Evolutionary conservation across 78 protist genomes (phyloP), one percentile per base, ranked within the genome.

Genomic region (Neovahlkampfia damariscottae): DNA sequence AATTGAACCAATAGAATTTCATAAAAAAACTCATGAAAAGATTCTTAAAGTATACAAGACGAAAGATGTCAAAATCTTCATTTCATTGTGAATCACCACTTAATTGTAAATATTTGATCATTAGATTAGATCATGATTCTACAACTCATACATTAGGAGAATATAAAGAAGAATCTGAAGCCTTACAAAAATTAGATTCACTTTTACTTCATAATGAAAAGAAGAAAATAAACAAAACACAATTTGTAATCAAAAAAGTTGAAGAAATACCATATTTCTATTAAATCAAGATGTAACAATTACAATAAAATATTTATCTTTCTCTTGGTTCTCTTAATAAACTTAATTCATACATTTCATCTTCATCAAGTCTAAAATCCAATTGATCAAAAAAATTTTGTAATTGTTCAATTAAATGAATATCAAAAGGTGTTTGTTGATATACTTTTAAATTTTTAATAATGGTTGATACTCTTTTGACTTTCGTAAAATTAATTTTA

Each of bases 381-480:
- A 50, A 50, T 50, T 19, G 62, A n/a, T 50, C 62, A 50, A 50
- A 50, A n/a, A 19, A 19, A 19, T 10, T 19, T 10, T 19, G 19
- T 19, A 19, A 19, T 19, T 69, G 19, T 30, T 19, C n/a, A n/a
- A n/a, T n/a, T n/a, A 69, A 30, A 19, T 10, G 19, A 28, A 19
- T 31, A 10, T 19, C 10, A 19, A 31, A 74, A 40, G 77, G 77
- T n/a, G 59, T 74, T 10, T 74, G 59, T 67, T 74, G 77, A n/a
- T 68, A 74, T 10, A 10, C 19, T 10, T 68, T 10, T 10, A 74
- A 40, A n/a, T 74, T 35, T 37, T 10, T n/a, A 40, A 74, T 38
- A 10, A 74, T 10, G 76, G n/a, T 19, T n/a, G 78, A n/a, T 10
- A 68, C 10, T 10, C 10, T 37, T n/a, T 35, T n/a, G 10, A n/a